These are phyloP conservation scores for Ganoderma meredithae DNA, from an alignment of 1,284 basidiomycete genomes.

Conservation along the genomic window DNA sequence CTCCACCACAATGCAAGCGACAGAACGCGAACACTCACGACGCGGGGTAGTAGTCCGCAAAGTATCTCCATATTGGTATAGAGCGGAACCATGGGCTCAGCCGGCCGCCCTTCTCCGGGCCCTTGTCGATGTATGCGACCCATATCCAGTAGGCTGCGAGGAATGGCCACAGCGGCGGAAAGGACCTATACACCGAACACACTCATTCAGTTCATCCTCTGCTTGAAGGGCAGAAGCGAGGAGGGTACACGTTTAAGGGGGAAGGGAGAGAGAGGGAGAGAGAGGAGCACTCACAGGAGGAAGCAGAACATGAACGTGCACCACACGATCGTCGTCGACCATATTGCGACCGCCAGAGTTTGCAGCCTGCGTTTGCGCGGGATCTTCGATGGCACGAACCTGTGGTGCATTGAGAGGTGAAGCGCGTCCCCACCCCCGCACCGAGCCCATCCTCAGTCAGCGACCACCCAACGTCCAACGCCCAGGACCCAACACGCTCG, in stretches of 20 bases:
- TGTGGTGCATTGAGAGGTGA: conserved; percentile 36
- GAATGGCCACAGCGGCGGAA: conserved; percentile 90
- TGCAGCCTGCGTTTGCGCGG: conserved; percentile 85
- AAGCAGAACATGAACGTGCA: conserved; percentile 77
- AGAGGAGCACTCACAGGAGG: conserved; percentile 67
- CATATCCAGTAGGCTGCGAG: conserved; percentile 86
- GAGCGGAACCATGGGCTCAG: conserved; percentile 82
- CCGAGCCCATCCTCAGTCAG: neutral
- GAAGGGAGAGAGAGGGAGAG: neutral
- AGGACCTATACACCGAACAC: conserved; percentile 64
- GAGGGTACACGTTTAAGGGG: neutral
- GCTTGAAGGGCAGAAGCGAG: neutral
- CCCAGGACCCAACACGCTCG: neutral
- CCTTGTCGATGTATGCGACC: conserved; percentile 78
- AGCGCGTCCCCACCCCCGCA: neutral
- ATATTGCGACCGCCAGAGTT: conserved; percentile 86
- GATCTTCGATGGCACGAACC: conserved; percentile 77
- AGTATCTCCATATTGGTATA: conserved; percentile 81
- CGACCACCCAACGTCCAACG: neutral
- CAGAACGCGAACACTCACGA: conserved; percentile 61
- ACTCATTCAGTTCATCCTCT: neutral
- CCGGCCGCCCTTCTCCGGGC: conserved; percentile 82
- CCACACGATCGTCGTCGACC: conserved; percentile 84
- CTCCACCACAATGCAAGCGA: neutral
- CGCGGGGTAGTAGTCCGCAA: conserved; percentile 93